Evolutionary conservation across 331 rosid species (phyloP), one percentile per base, ranked within the genome.

Genomic region (Malus hybrid): DNA sequence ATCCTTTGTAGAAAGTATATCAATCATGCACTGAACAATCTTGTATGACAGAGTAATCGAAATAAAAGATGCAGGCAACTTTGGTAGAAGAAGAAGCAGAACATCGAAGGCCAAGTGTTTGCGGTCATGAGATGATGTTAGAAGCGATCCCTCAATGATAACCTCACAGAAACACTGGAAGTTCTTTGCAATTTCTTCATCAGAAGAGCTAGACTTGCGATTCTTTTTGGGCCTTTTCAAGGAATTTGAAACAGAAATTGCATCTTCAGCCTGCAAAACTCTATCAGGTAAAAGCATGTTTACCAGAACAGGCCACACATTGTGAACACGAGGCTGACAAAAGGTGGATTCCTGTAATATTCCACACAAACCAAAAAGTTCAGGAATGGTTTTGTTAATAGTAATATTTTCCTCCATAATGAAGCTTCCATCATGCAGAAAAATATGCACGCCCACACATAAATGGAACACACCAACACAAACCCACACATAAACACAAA

Each of bases 61-160:
- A 68, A 94, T 80, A 28, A 85, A 85, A 77, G 91, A 88, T 73
- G 99, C 95, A 75, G 97, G 87, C 77, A 94, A 62, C 85, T 81
- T 92, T 44, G 86, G 95, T 64, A 90, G 84, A 75, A 87, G 89
- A 82, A 89, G 92, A 65, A 86, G 86, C 62, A 94, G 84, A 81
- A 94, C 80, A 74, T 92, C 95, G 70, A 94, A 89, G 36, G 93
- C 97, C 78, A 94, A 80, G 80, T 84, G 95, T 72, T 94, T 92
- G n/a, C 99, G 96, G 72, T 94, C 99, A 89, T 94, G 99, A 75
- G 99, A 94, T 74, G 99, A 94, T 12, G 80, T 72, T 61, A 94
- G 97, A 88, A 94, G 96, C 13, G 96, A 87, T 78, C 89, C 97
- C 75, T 92, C 99, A 83, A 92, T 80, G 80, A 94, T 82, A 77